A percentile compares a stretch with the other conserved stretches of the same genome.
phyloP scores from a whole-genome alignment of 495 filamentous ascomycete genomes.

The Aspergillus campestris region DNA sequence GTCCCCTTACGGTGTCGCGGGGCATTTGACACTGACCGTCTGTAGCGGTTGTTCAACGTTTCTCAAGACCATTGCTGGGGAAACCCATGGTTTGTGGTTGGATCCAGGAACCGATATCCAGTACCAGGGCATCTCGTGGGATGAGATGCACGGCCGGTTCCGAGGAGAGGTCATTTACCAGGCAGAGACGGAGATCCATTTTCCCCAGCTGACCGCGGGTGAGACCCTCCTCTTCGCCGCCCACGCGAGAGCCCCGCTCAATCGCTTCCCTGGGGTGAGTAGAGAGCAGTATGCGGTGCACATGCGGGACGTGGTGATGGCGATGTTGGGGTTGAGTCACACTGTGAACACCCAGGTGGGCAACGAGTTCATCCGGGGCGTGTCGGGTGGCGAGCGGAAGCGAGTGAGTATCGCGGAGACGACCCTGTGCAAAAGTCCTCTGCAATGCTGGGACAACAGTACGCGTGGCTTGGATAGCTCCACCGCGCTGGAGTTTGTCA shows the following conservation, averaged over 20 bases:
- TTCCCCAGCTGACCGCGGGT: conserved; percentile 72
- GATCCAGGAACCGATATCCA: conserved; percentile 60
- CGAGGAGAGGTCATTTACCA: conserved; percentile 77
- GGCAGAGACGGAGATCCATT: conserved; percentile 73
- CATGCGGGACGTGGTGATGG: conserved; percentile 69
- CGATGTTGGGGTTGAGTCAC: conserved; percentile 68
- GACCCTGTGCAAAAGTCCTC: conserved; percentile 51
- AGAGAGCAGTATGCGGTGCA: conserved; percentile 53
- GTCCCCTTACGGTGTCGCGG: too few species aligned
- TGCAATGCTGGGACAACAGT: conserved; percentile 77
- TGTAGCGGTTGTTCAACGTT: conserved; percentile 66
- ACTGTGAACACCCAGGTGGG: conserved; percentile 71
- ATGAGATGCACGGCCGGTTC: conserved; percentile 55
- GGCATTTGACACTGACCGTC: background rate
- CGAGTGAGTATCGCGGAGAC: conserved; percentile 74
- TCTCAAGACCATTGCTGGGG: conserved; percentile 70
- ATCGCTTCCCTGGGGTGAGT: conserved; percentile 51
- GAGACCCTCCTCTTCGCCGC: conserved; percentile 77
- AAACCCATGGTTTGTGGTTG: conserved; percentile 64
- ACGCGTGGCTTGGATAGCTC: conserved; percentile 74
- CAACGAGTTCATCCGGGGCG: conserved; percentile 71
- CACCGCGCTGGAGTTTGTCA: conserved; percentile 74
- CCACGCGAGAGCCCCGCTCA: conserved; percentile 53
- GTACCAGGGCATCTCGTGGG: conserved; percentile 54
- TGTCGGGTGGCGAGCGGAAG: conserved; percentile 77